A percentile compares a stretch with the other conserved stretches of the same genome.
Evolutionary conservation across 371 early-diverging fungal species (phyloP).

Genomic region (Saksenaea vasiformis): DNA sequence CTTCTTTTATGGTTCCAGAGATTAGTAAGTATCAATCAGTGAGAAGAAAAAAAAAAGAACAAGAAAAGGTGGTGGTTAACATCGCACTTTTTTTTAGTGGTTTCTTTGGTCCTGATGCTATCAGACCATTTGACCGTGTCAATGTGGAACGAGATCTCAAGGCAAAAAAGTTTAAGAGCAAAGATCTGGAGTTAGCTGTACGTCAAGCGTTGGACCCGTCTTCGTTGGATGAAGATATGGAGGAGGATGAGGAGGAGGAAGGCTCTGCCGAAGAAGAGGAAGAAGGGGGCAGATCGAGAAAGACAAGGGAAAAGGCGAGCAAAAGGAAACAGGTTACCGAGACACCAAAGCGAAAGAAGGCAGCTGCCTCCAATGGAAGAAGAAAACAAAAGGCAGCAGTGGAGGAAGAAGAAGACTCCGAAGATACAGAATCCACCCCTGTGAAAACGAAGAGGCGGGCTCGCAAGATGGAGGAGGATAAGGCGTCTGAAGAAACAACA

Average conservation of each 20-base stretch:
- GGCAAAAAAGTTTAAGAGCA: conserved; percentile 53
- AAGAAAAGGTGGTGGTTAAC: not conserved
- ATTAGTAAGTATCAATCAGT: conserved; percentile 65
- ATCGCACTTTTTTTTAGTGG: conserved; percentile 33
- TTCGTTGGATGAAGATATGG: conserved; percentile 20
- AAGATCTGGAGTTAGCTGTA: conserved; percentile 49
- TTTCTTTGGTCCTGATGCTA: conserved; percentile 51
- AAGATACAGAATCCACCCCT: conserved; percentile 9
- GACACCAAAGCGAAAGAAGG: conserved; percentile 17
- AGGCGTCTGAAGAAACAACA: conserved; percentile 18
- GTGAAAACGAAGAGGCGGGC: conserved; percentile 31
- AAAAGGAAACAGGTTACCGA: conserved; percentile 8
- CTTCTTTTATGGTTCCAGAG: conserved; percentile 69
- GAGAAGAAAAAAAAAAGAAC: too few species aligned
- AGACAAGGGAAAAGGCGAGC: conserved; percentile 3
- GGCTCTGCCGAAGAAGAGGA: conserved; percentile 23
- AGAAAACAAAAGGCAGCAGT: conserved; percentile 12
- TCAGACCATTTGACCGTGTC: conserved; percentile 46
- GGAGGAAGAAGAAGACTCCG: conserved; percentile 19
- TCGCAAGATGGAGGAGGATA: conserved; percentile 20
- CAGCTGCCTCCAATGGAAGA: conserved; percentile 7
- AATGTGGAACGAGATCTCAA: conserved; percentile 48
- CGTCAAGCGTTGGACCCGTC: conserved; percentile 45
- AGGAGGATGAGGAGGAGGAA: conserved; percentile 24
- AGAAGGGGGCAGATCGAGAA: conserved; percentile 8